Evolutionary conservation across 2,329 filamentous ascomycete genomes (phyloP), one percentile per base, ranked within the genome.

Genomic region (Erysiphe pulchra): DNA sequence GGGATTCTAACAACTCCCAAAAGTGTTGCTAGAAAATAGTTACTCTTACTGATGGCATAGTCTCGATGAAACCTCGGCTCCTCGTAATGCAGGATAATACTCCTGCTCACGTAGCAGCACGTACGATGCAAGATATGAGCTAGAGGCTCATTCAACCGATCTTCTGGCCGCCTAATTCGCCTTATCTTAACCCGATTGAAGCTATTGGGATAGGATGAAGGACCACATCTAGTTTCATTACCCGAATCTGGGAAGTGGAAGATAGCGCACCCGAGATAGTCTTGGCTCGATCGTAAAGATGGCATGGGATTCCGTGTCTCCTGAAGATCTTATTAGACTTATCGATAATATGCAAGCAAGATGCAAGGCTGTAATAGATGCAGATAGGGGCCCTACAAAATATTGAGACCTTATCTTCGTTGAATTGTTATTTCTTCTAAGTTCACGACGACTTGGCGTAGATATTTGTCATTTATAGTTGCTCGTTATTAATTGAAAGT

Each of bases 181-280:
- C 48, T 33, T 50, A 51, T 47, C 44, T 50, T 11, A 50, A 47
- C 41, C 45, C 45, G 31, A 53, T 52, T 30, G 42, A 51, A 38
- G 51, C 45, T 33, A 34, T 53, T 18, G 43, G 50, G 31, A 53
- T 47, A 12, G 33, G 12, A 32, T 32, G 31, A 32, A 32, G 31
- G 31, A 32, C 31, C 31, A 32, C 31, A 32, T 8, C 8, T 13
- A 32, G 31, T 32, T 7, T 32, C 13, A 32, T 32, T 32, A 32
- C 13, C 31, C 31, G 13, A 13, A 7, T 32, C 13, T 8, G 13
- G 31, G 31, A 8, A 13, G 31, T 13, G 31, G 31, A 32, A 13
- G 13, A 13, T 28, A 51, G 41, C 45, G 48, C 2, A 47, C 42
- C 37, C 50, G 51, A 42, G 39, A 42, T 28, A 42, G 6, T 42